These are phyloP conservation scores for Microdochium nivale DNA, from an alignment of 2,329 filamentous ascomycete genomes.

Conservation along the genomic window DNA sequence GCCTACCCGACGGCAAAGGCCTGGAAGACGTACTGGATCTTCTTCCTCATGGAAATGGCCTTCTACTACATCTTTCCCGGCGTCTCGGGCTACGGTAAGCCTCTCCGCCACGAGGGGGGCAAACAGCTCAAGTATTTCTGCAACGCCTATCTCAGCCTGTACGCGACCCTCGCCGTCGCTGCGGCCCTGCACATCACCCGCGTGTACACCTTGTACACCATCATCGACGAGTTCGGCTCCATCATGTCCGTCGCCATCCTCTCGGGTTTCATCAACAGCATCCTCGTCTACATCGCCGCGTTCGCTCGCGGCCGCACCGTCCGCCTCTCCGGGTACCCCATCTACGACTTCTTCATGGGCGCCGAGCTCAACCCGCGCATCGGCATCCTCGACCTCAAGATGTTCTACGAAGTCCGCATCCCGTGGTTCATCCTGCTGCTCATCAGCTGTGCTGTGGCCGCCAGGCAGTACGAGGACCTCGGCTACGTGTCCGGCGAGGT, in stretches of 20 bases:
- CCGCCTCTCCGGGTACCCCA: conserved; percentile 46
- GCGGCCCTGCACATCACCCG: conserved; percentile 66
- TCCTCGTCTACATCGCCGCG: conserved; percentile 76
- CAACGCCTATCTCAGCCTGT: conserved; percentile 76
- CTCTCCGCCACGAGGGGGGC: conserved; percentile 67
- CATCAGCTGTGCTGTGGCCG: conserved; percentile 57
- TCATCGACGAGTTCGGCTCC: conserved; percentile 87
- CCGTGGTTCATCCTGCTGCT: conserved; percentile 81
- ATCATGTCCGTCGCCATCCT: conserved; percentile 84
- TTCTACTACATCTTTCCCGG: conserved; percentile 80
- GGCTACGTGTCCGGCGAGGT: conserved; percentile 71
- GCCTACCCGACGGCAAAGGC: conserved; percentile 73
- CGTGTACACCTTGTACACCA: conserved; percentile 74
- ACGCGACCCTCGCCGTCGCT: conserved; percentile 64
- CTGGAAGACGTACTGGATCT: conserved; percentile 86
- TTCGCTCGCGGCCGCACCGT: conserved; percentile 49
- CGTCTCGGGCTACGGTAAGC: conserved; percentile 75
- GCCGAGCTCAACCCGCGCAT: conserved; percentile 79
- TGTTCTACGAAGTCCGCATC: conserved; percentile 82
- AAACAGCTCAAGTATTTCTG: conserved; percentile 87
- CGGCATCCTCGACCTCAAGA: conserved; percentile 80
- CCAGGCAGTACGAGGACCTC: conserved; percentile 68
- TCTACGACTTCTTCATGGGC: conserved; percentile 91
- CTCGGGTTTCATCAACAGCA: conserved; percentile 71
- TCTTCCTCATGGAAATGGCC: conserved; percentile 70